Conservation (phyloP, 148 eudicot species). For the Heliamphora exappendiculata region DNA sequence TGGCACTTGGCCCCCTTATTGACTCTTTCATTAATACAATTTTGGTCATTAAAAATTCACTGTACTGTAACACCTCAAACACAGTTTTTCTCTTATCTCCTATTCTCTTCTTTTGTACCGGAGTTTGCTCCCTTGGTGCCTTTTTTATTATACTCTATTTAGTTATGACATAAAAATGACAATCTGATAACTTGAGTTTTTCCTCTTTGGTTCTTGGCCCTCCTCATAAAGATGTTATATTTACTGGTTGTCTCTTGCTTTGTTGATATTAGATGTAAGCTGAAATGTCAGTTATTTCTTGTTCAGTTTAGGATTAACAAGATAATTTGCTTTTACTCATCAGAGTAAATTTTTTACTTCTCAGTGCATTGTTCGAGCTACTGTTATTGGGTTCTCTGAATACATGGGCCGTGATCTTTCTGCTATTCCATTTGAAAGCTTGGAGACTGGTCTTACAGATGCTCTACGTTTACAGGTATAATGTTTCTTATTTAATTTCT, state of each 20-base stretch:
- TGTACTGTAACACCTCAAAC: too few species aligned
- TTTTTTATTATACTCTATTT: too few species aligned
- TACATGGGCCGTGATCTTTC: slow-evolving; percentile 20
- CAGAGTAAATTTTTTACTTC: slow-evolving; percentile 1
- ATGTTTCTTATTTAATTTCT: slow-evolving; percentile 5
- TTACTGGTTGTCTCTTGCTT: background rate
- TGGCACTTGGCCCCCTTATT: too few species aligned
- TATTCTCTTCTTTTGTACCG: too few species aligned
- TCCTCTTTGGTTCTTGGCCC: background rate
- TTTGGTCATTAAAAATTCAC: too few species aligned
- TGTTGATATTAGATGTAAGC: background rate
- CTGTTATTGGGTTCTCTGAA: slow-evolving; percentile 33
- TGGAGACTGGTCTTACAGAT: slow-evolving; percentile 52
- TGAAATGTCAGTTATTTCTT: slow-evolving; percentile 10
- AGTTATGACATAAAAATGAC: background rate
- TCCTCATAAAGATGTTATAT: background rate
- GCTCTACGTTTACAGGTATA: slow-evolving; percentile 65
- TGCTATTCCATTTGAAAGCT: slow-evolving; percentile 16
- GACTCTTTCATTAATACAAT: too few species aligned
- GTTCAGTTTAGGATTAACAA: background rate
- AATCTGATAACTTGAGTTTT: background rate
- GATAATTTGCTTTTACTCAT: background rate
- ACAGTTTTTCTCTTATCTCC: too few species aligned
- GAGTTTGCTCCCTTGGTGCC: too few species aligned
- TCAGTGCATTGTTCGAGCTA: slow-evolving; percentile 64